Conservation (phyloP, 805 yeast genomes). For the Ogataea glucozyma region DNA sequence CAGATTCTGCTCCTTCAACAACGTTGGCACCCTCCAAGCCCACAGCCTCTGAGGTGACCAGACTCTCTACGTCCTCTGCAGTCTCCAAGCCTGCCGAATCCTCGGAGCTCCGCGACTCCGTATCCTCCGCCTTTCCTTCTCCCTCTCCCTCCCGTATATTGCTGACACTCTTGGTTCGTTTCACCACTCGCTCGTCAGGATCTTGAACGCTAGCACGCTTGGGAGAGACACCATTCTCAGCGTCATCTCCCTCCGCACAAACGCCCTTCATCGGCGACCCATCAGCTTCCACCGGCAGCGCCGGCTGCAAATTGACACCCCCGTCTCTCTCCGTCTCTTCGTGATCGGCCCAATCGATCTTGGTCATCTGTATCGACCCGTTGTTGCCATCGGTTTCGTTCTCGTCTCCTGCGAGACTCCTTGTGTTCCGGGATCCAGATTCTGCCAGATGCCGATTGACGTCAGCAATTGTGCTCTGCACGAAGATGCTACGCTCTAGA, state of each 20-base stretch:
- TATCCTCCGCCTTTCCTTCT: not conserved
- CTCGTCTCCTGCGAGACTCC: not conserved
- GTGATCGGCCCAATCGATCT: conserved; percentile 21
- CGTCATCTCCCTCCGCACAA: conserved; percentile 1
- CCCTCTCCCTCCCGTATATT: conserved; percentile 10
- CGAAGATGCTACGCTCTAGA: conserved; percentile 26
- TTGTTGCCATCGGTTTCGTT: conserved; percentile 5
- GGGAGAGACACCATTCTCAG: conserved; percentile 17
- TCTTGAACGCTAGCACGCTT: conserved; percentile 14
- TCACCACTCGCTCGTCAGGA: conserved; percentile 18
- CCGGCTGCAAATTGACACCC: too few relatives aligned
- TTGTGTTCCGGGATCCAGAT: conserved; percentile 23
- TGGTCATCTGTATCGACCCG: conserved; percentile 21
- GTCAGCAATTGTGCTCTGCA: conserved; percentile 27
- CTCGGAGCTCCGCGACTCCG: not conserved
- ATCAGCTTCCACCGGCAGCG: conserved; percentile 1
- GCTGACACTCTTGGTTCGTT: conserved; percentile 22
- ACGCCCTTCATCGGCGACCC: conserved; percentile 10
- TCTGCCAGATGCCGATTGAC: conserved; percentile 19
- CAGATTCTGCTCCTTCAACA: conserved; percentile 4
- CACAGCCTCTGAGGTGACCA: too few relatives aligned
- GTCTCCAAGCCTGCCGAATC: not conserved
- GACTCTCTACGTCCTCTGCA: not conserved
- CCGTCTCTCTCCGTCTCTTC: too few relatives aligned
- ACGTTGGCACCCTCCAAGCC: too few relatives aligned